Evolutionary conservation across 2,329 filamentous ascomycete genomes (phyloP), one percentile per base, ranked within the genome.

Genomic region (Sarocladium brachiariae): DNA sequence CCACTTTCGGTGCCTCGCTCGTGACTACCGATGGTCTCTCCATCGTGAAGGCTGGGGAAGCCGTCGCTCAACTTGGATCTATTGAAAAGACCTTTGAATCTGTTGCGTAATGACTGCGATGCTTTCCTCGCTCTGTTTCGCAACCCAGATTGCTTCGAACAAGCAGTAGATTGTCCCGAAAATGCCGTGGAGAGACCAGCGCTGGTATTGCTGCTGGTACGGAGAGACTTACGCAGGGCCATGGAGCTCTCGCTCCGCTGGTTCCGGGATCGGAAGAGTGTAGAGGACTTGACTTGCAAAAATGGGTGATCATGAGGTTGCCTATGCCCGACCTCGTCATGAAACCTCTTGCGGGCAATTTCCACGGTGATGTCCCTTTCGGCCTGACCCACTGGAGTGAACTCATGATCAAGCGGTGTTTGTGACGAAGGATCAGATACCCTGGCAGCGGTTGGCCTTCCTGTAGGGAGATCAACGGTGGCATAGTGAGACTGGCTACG

Each of bases 71-170:
- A 58, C 48, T 60, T 64, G 3, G 60, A 51, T 35, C 60, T 57
- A 16, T 59, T 57, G 46, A 70, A 69, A 1, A 70, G 48, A 2
- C 59, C 65, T 62, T 76, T 84, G 53, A 89, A 58, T 52, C 74
- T 86, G 45, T 72, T 75, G 58, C 76, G 85, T 34, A 89, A 59
- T 0, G 76, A 78, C 14, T 71, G 75, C 0, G 85, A 87, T 13
- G 82, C 78, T 27, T 80, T 82, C 21, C 84, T 74, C 10, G 79
- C 77, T 48, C 76, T 81, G 25, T 69, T 66, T 41, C 70, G 73
- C 24, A 83, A 57, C 3, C 62, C 60, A 7, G 56, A 53, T 9
- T 60, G 59, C 49, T 63, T 69, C 4, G 58, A 50, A 3, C 57
- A 7, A 7, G 59, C 53, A 4, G 59, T 48, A 2, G 54, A 57